Conservation (phyloP, 306 rosid species). For the Casuarina cunninghamiana region DNA sequence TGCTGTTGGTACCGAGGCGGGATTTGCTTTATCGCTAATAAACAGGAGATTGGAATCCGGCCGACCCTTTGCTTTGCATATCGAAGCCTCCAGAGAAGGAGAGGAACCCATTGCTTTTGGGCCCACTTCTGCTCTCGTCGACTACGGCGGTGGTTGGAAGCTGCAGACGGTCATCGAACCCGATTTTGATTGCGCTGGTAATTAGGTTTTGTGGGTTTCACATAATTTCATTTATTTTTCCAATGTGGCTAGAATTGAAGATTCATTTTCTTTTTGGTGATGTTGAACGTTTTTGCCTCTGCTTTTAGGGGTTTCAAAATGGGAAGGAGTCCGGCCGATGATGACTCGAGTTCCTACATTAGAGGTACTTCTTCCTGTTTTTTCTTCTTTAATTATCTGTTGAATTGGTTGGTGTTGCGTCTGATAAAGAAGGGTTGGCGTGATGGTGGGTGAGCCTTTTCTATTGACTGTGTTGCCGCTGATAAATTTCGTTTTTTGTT, state of each 20-base stretch:
- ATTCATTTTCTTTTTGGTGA: background rate
- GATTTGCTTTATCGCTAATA: slow-evolving; percentile 56
- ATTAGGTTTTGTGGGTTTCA: background rate
- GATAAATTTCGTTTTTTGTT: background rate
- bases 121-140: slow-evolving; percentile 50
- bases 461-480: background rate
- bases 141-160: slow-evolving; percentile 60
- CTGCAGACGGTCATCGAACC: slow-evolving; percentile 53
- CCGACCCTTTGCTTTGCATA: slow-evolving; percentile 38
- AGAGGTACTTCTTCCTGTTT: background rate
- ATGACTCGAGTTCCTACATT: background rate
- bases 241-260: background rate
- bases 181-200: slow-evolving; percentile 25
- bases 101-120: slow-evolving; percentile 80
- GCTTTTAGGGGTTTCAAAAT: background rate
- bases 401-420: background rate
- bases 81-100: slow-evolving; percentile 65
- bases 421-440: background rate
- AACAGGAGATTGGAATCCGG: slow-evolving; percentile 45
- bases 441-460: background rate
- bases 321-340: background rate
- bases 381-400: background rate
- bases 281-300: background rate
- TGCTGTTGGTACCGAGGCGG: slow-evolving; percentile 65
- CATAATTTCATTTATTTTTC: background rate